Evolutionary conservation across 495 filamentous ascomycete species (phyloP).

Genomic region (Aspergillus sclerotioniger): DNA sequence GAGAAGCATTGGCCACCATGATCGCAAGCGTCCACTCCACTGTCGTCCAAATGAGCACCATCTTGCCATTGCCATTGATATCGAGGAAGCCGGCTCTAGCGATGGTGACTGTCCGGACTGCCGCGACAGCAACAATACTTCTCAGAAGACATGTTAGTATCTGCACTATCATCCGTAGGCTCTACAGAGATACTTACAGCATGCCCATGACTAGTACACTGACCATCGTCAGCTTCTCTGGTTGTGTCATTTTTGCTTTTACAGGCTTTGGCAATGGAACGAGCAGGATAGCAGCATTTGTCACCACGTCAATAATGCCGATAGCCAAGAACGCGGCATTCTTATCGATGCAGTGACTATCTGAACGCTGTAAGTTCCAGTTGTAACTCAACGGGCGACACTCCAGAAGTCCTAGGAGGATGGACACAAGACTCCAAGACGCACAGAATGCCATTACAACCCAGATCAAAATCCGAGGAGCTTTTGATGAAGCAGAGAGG

Average conservation of each 20-base stretch:
- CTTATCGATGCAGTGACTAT: slow-evolving; percentile 2
- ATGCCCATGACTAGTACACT: not conserved
- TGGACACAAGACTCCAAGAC: slow-evolving; percentile 4
- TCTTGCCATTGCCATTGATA: slow-evolving; percentile 5
- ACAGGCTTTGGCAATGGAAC: not conserved
- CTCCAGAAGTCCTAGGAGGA: not conserved
- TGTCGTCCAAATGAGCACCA: slow-evolving; percentile 6
- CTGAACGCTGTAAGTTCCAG: not conserved
- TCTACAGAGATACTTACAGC: not conserved
- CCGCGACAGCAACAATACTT: not conserved
- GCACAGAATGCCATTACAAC: not conserved
- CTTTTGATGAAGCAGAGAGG: not conserved
- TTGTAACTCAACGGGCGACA: slow-evolving; percentile 8
- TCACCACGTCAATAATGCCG: slow-evolving; percentile 1
- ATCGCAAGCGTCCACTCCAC: slow-evolving; percentile 9
- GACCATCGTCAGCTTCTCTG: not conserved
- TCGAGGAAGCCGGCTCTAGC: not conserved
- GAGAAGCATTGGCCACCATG: slow-evolving; percentile 1
- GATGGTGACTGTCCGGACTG: not conserved
- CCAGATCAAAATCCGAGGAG: not conserved
- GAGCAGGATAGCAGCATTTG: not conserved
- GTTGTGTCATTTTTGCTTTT: not conserved
- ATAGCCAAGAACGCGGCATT: not conserved
- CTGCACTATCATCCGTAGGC: not conserved
- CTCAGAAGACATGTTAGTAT: not conserved